Percentiles rank a stretch among this genome's conserved stretches.
Evolutionary conservation across 1,284 basidiomycete species (phyloP).

Genomic region (Tetrapyrgos nigripes): DNA sequence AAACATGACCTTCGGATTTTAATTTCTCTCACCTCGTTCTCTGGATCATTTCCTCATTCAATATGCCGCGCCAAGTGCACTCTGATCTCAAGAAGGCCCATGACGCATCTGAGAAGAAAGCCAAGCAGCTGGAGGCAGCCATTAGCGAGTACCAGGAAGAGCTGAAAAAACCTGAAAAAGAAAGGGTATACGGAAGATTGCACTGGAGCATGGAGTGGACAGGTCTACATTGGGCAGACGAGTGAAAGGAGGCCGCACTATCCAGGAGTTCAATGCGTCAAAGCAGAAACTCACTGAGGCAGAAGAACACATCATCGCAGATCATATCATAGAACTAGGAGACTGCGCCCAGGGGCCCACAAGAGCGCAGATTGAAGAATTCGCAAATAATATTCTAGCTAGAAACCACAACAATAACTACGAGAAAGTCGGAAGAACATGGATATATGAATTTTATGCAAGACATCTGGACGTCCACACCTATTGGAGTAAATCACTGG

Average conservation of each 20-base stretch:
- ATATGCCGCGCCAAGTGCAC: not conserved
- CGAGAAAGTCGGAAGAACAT: conserved; percentile 1
- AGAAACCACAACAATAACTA: not conserved
- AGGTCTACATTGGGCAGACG: not conserved
- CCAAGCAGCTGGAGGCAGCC: not conserved
- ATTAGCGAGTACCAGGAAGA: not conserved
- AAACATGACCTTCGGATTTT: not conserved
- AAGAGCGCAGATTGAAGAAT: conserved; percentile 1
- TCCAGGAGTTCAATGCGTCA: not conserved
- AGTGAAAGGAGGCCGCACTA: not conserved
- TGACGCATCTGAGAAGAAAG: not conserved
- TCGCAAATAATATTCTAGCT: conserved; percentile 6
- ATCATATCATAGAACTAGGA: not conserved
- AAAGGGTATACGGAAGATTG: not conserved
- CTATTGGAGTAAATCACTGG: conserved; percentile 24
- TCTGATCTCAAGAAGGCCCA: not conserved
- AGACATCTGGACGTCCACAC: conserved; percentile 12
- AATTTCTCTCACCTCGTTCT: not conserved
- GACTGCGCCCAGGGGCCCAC: not conserved
- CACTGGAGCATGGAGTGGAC: not conserved
- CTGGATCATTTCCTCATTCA: not conserved
- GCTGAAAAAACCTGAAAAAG: not conserved
- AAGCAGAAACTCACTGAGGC: conserved; percentile 3
- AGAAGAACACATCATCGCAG: conserved; percentile 7
- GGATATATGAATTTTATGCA: conserved; percentile 1